A percentile compares a stretch with the other conserved stretches of the same genome.
Evolutionary conservation across 2,329 filamentous ascomycete genomes (phyloP).

Genomic region (Aspergillus bombycis): DNA sequence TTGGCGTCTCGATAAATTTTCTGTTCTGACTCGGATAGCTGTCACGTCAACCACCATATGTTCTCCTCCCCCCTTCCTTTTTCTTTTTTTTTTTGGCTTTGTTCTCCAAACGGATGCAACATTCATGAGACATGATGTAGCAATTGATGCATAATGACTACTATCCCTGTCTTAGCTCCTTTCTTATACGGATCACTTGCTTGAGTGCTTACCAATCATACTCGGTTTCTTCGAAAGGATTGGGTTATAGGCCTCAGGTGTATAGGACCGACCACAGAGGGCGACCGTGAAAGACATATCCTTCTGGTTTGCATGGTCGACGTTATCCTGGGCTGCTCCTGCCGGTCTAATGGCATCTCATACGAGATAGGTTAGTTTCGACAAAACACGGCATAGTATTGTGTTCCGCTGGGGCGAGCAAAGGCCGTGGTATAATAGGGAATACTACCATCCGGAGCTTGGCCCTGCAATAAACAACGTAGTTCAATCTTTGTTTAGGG

Average conservation of each 20-base stretch:
- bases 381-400: background rate
- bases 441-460: background rate
- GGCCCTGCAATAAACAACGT: background rate
- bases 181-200: background rate
- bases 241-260: background rate
- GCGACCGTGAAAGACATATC: background rate
- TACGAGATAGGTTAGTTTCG: background rate
- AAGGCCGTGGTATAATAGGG: background rate
- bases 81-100: background rate
- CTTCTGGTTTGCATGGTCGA: background rate
- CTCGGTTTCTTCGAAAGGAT: background rate
- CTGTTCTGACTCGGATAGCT: background rate
- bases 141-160: background rate
- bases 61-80: background rate
- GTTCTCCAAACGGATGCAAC: background rate
- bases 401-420: background rate
- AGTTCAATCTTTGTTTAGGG: background rate
- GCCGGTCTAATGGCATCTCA: background rate
- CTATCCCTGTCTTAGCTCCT: background rate
- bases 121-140: background rate
- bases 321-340: background rate
- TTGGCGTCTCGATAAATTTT: conserved; percentile 16
- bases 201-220: background rate
- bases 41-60: background rate
- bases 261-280: background rate